Base-by-base conservation (phyloP, 768 basidiomycete species). In the Gloeophyllum trabeum region DNA sequence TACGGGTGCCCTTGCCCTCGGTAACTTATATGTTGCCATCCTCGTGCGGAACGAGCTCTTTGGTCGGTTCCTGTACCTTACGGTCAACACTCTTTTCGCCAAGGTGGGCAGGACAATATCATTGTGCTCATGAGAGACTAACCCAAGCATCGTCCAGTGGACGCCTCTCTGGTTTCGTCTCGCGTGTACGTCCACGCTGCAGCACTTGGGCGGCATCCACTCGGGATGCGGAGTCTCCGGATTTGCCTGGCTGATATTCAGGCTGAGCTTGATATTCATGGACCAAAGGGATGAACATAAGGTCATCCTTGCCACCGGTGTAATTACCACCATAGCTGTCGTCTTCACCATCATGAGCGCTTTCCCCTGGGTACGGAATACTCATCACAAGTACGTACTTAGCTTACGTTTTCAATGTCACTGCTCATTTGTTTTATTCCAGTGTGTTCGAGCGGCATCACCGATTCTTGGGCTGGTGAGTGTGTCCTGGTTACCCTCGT, bases 151-250 rank as follows among this genome's bases (percentile, higher is more conserved):
- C 20, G 18, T 39, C 24, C 48, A 66, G 64, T 65, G 64, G 64
- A 41, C 64, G 5, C 64, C 64, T n/a, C 43, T 66, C 25, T 62
- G 60, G 63, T 63, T 61, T 48, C 56, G 64, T 7, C 50, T 66
- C 1, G 53, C 49, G 6, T 63, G 62, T 43, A 66, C 66, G 4
- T 67, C 65, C 1, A 41, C 54, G 12, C 45, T 59, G 21, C 59
- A 68, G 47, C 66, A 67, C 43, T 50, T 67, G 5, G 66, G 66
- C 14, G 66, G 66, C n/a, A 64, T 69, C 34, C 66, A 69, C 50
- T 63, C 61, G 2, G 66, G 66, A 7, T 69, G 66, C 47, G 64
- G 63, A 5, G 45, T 57, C 1, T 65, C 66, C 1, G 66, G 61
- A 19, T 53, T 57, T 22, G 46, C 44, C 21, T 65, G 65, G 65